phyloP scores from a whole-genome alignment of 495 filamentous ascomycete genomes.

The Tuber borchii region DNA sequence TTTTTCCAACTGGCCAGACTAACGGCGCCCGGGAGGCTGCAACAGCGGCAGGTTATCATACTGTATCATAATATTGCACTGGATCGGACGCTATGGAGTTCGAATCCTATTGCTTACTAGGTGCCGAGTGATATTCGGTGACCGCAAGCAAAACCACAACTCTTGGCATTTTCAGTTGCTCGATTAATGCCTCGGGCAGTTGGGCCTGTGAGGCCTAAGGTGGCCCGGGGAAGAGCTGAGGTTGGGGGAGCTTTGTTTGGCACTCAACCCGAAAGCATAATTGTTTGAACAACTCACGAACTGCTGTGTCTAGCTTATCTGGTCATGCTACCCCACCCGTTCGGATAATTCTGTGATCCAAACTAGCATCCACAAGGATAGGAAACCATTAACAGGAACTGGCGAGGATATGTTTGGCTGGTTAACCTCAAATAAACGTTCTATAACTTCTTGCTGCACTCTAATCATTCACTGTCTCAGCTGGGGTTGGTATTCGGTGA shows the following conservation, averaged over 20 bases:
- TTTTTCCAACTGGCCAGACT: too few relatives aligned
- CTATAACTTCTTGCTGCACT: background rate
- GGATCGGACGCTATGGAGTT: too few relatives aligned
- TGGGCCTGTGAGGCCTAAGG: background rate
- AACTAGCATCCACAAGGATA: background rate
- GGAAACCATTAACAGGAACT: background rate
- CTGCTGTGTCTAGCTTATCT: background rate
- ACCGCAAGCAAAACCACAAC: background rate
- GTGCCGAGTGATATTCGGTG: background rate
- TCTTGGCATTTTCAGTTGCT: background rate
- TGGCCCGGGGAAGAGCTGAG: background rate
- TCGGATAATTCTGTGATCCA: background rate
- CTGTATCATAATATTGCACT: too few relatives aligned
- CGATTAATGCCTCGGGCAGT: background rate
- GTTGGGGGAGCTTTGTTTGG: background rate
- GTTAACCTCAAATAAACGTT: background rate
- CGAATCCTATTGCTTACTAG: too few relatives aligned
- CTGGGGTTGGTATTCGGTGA: background rate
- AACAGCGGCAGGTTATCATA: too few relatives aligned
- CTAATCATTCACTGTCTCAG: background rate
- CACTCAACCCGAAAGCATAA: background rate
- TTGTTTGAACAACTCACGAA: background rate
- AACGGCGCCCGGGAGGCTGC: too few relatives aligned
- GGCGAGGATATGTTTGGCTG: background rate
- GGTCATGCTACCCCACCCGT: background rate